These are phyloP conservation scores for Didymellaceae sp. DNA, from an alignment of 2,329 filamentous ascomycete genomes.

Conservation along the genomic window DNA sequence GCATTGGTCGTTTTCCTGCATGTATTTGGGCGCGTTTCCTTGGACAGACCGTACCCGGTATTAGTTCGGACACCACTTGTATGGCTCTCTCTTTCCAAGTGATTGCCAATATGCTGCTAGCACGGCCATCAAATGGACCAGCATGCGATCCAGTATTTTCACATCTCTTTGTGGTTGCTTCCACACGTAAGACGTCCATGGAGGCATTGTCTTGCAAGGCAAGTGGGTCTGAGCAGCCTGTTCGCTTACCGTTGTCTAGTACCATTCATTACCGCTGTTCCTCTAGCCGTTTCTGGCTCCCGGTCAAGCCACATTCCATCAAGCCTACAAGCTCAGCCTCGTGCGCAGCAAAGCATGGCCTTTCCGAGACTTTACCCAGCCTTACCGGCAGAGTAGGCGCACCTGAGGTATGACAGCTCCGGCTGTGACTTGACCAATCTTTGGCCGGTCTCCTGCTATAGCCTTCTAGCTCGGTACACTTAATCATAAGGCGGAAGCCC, in stretches of 20 bases:
- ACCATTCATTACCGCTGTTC: slow-evolving; percentile 6
- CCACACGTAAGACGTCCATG: not conserved
- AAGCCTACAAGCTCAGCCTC: slow-evolving; percentile 28
- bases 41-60: not conserved
- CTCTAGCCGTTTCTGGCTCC: slow-evolving; percentile 9
- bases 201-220: not conserved
- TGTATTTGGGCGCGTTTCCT: not conserved
- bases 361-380: not conserved
- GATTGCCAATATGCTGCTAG: too few species aligned
- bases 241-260: slow-evolving; percentile 18
- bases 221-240: slow-evolving; percentile 3
- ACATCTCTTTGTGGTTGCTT: not conserved
- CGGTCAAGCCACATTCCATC: slow-evolving; percentile 14
- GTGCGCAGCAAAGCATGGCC: slow-evolving; percentile 4
- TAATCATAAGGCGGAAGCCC: not conserved
- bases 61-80: not conserved
- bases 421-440: not conserved
- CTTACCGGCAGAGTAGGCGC: not conserved
- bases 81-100: too few species aligned
- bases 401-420: not conserved
- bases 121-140: too few species aligned
- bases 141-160: too few species aligned
- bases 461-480: not conserved
- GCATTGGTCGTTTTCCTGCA: not conserved
- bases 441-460: not conserved